Evolutionary conservation across 129 eudicot species (phyloP).

Genomic region (Centella asiatica): DNA sequence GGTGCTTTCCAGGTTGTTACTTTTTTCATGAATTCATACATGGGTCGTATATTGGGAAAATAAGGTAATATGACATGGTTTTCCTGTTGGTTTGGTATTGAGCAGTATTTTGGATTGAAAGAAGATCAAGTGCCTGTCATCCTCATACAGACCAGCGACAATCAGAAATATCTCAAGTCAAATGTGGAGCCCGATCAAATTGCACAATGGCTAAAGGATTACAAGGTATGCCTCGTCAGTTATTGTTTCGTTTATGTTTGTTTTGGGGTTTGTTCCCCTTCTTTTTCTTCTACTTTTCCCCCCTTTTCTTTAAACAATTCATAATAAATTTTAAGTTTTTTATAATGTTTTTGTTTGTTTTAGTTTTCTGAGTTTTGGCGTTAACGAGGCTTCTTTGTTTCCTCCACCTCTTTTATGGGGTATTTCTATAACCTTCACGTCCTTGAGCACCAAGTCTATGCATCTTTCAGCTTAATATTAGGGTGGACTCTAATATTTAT

Average conservation of each 20-base stretch:
- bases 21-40: neutral
- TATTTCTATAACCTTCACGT: no score
- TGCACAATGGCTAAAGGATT: constrained; percentile 72
- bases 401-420: no score
- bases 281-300: neutral
- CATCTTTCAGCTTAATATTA: neutral
- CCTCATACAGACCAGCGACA: constrained; percentile 55
- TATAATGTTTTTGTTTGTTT: no score
- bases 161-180: constrained; percentile 61
- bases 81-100: constrained; percentile 9
- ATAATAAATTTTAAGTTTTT: neutral
- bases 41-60: neutral
- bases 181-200: constrained; percentile 72
- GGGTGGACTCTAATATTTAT: neutral
- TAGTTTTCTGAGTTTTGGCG: no score
- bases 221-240: constrained; percentile 32
- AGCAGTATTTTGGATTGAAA: constrained; percentile 74
- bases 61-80: neutral
- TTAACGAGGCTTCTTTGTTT: no score
- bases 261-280: neutral
- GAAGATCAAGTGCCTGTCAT: constrained; percentile 75
- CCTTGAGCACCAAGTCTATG: neutral
- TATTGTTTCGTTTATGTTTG: neutral
- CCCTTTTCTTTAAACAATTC: neutral
- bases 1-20: constrained; percentile 73